These are phyloP conservation scores for Vitis rupestris DNA, from an alignment of 164 flowering plant species.

Conservation along the genomic window DNA sequence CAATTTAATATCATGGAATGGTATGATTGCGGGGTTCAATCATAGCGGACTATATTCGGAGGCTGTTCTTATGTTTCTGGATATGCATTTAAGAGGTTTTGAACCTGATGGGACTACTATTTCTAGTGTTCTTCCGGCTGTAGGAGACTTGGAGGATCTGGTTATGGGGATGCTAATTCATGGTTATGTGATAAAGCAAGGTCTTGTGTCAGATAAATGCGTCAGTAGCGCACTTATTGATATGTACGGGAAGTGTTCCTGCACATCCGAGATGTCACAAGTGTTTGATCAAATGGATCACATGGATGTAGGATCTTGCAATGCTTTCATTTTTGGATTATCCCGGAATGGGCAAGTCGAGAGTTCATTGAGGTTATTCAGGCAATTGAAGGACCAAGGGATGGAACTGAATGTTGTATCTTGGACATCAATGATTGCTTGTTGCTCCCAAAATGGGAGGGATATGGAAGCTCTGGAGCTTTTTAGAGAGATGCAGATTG, in stretches of 20 bases:
- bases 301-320: conserved; percentile 57
- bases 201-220: conserved; percentile 44
- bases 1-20: conserved; percentile 74
- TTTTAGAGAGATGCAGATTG: conserved; percentile 71
- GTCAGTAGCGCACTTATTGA: conserved; percentile 64
- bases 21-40: conserved; percentile 69
- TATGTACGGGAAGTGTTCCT: conserved; percentile 74
- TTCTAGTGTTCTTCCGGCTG: conserved; percentile 63
- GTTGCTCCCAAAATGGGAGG: conserved; percentile 75
- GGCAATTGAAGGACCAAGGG: conserved; percentile 32
- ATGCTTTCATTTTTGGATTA: conserved; percentile 68
- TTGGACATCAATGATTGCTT: conserved; percentile 79
- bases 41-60: conserved; percentile 40
- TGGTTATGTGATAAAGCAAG: conserved; percentile 57
- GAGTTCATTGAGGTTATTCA: conserved; percentile 50
- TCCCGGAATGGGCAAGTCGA: conserved; percentile 63
- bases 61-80: conserved; percentile 38
- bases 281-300: conserved; percentile 49
- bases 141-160: conserved; percentile 53
- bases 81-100: conserved; percentile 57
- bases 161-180: conserved; percentile 58
- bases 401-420: conserved; percentile 67
- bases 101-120: conserved; percentile 49
- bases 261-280: conserved; percentile 35
- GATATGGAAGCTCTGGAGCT: conserved; percentile 73